Conservation (phyloP, 176 grass and related monocot genomes). For the Aegilops tauschii region DNA sequence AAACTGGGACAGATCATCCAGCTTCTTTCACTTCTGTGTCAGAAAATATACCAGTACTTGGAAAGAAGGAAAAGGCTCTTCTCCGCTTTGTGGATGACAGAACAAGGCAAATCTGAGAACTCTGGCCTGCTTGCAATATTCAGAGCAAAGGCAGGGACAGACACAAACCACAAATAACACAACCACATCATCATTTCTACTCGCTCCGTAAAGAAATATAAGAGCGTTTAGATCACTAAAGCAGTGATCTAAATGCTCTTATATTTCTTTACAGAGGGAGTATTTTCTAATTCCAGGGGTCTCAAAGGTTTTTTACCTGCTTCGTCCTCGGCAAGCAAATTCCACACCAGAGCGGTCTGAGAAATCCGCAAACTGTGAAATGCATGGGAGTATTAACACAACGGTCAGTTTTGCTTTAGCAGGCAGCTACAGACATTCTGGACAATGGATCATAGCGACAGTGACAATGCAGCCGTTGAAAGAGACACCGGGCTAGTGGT, state of each 20-base stretch:
- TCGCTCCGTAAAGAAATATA: too few species aligned
- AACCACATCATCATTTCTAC: background rate
- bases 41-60: slow-evolving; percentile 19
- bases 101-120: background rate
- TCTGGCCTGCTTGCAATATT: too few species aligned
- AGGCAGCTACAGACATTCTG: background rate
- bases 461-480: slow-evolving; percentile 2
- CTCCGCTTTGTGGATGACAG: background rate
- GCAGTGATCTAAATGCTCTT: too few species aligned
- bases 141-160: background rate
- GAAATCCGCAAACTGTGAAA: background rate
- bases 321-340: background rate
- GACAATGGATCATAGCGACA: background rate
- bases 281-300: background rate
- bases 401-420: background rate
- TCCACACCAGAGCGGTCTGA: background rate
- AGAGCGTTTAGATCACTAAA: too few species aligned
- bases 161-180: background rate
- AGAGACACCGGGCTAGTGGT: background rate
- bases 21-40: slow-evolving; percentile 41
- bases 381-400: background rate
- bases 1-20: background rate
- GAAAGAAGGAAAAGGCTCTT: slow-evolving; percentile 3
- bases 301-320: background rate
- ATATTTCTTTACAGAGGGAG: too few species aligned